Evolutionary conservation across 129 eudicot genomes (phyloP), one percentile per base, ranked within the genome.

Genomic region (Rutidosis leptorrhynchoides): DNA sequence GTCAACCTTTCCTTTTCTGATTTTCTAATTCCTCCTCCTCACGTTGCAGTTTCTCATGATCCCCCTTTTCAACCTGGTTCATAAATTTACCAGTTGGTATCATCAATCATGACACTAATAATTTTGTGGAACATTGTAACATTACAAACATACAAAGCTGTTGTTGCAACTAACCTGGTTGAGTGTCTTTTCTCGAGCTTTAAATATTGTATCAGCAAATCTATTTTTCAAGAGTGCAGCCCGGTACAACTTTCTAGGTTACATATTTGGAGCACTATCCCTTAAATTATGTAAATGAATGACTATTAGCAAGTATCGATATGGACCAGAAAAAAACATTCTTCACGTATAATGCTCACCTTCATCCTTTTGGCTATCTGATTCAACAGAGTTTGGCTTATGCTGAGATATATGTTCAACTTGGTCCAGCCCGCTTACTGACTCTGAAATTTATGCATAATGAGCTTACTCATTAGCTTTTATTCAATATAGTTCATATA

Each of bases 181-280:
- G 17, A 84, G 86, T 2, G 97, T 83, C 80, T 85, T 91, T 72
- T 91, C 98, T 52, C 79, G 90, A 51, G 98, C 98, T 78, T 88
- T 91, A 45, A 91, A 72, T 12, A 91, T 91, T 20, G 90, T 91
- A 65, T 91, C 98, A 49, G 85, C 85, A 46, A 91, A 91, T 37
- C 96, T 82, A 7, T 55, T 79, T 68, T 77, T 91, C 73, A 91
- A 48, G 54, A 88, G 26, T 62, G 96, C 98, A 58, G 84, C 95
- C 62, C 98, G 74, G 68, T 91, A 87, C 51, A 72, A 81, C 83
- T 90, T 87, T 29, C 83, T 79, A 72, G 66, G 86, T 70, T 82
- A 78, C 64, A 82, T 87, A 6, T 59, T 25, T 60, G 80, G 84
- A 74, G 90, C 90, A 77, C 87, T 84, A 67, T 91, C 96, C 79